These are phyloP conservation scores for Arachnomyces sp. DNA, from an alignment of 2,329 filamentous ascomycete genomes.

Conservation along the genomic window DNA sequence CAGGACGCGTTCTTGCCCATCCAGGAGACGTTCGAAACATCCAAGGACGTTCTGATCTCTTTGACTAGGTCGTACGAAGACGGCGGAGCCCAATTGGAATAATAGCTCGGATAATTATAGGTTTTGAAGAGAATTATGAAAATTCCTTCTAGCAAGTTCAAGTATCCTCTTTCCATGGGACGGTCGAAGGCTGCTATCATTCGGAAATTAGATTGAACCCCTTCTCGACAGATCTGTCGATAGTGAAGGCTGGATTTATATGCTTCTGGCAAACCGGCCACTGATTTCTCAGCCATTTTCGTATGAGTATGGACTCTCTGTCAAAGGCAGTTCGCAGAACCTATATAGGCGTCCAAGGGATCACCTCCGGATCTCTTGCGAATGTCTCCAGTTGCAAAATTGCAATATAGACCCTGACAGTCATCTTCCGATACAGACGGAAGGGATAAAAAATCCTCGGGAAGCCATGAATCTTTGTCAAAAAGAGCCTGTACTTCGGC, in stretches of 20 bases:
- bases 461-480: neutral
- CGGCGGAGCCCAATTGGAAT: neutral
- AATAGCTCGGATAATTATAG: neutral
- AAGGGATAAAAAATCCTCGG: neutral
- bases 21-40: neutral
- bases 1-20: neutral
- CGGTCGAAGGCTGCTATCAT: neutral
- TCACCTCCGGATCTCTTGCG: no score
- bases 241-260: neutral
- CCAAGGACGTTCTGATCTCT: neutral
- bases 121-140: slow-evolving; percentile 2
- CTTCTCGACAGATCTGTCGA: neutral
- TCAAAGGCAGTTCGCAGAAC: neutral
- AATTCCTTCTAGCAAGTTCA: neutral
- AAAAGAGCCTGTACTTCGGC: neutral
- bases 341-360: neutral
- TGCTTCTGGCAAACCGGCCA: neutral
- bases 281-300: neutral
- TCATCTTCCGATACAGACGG: neutral
- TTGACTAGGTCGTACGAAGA: neutral
- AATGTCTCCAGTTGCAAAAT: neutral
- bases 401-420: neutral
- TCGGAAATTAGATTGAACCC: neutral
- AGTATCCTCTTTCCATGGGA: neutral
- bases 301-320: neutral